These are phyloP conservation scores for Capsella bursapastoris DNA, from an alignment of 345 rosid genomes.

Conservation along the genomic window DNA sequence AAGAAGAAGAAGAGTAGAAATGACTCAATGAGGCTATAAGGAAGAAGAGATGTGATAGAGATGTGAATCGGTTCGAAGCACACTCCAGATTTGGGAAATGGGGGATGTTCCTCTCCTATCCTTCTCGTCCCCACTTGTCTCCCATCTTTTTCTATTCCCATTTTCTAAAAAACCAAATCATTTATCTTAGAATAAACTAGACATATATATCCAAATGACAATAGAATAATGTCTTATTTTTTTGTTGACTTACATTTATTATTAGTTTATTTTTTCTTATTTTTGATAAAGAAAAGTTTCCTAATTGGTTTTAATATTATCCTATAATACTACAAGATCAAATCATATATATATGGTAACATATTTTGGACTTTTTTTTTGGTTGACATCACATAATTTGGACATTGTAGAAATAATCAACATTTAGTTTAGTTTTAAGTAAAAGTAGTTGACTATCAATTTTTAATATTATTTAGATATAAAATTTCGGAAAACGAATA, in stretches of 20 bases:
- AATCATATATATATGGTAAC: neutral
- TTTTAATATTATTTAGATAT: no score
- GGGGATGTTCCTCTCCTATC: constrained; percentile 34
- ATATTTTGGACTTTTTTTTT: no score
- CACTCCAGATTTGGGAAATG: constrained; percentile 33
- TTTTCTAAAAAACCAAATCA: neutral
- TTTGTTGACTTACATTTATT: neutral
- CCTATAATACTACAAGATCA: neutral
- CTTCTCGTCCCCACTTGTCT: constrained; percentile 39
- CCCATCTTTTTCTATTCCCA: constrained; percentile 24
- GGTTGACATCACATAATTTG: neutral
- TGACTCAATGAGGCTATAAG: neutral
- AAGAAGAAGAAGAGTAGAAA: neutral
- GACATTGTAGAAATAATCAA: neutral
- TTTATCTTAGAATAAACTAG: neutral
- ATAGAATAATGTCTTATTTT: neutral
- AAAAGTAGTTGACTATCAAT: no score
- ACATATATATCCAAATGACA: neutral
- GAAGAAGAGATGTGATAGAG: constrained; percentile 25
- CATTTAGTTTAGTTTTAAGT: no score
- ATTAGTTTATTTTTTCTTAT: neutral
- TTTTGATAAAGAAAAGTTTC: neutral
- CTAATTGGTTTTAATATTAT: neutral
- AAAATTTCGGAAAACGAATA: no score
- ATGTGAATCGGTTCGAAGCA: constrained; percentile 30